Conservation (phyloP, 116 monocot species). For the Iris pallida region DNA sequence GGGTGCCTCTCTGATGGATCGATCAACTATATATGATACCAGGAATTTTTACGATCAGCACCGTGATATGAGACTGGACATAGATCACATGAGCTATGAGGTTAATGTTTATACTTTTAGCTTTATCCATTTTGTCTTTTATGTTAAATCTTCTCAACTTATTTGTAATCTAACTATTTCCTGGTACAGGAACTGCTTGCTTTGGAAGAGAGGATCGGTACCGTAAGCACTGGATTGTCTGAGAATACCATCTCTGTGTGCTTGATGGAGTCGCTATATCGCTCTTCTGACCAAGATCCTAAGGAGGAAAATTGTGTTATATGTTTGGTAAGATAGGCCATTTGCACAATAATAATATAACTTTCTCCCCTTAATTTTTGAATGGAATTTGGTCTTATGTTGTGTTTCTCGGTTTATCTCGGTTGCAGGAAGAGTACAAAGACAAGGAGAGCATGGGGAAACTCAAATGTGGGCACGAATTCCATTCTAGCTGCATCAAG, state of each 20-base stretch:
- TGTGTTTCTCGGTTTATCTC: too few species aligned
- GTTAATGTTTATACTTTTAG: constrained; percentile 16
- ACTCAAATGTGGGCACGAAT: constrained; percentile 63
- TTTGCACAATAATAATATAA: background rate
- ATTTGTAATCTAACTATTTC: background rate
- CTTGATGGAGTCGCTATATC: constrained; percentile 19
- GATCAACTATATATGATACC: constrained; percentile 26
- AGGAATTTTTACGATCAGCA: constrained; percentile 55
- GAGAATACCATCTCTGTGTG: constrained; percentile 32
- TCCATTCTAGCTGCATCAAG: constrained; percentile 66
- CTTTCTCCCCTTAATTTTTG: too few species aligned
- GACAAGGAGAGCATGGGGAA: constrained; percentile 47
- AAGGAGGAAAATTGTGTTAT: constrained; percentile 32
- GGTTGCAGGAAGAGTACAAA: constrained; percentile 59
- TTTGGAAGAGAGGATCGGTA: constrained; percentile 51
- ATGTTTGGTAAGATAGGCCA: constrained; percentile 32
- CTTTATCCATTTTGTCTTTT: background rate
- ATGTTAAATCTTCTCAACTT: background rate
- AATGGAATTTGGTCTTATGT: too few species aligned
- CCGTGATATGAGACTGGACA: constrained; percentile 74
- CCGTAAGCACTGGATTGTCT: constrained; percentile 42
- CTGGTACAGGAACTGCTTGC: constrained; percentile 40
- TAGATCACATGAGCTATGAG: constrained; percentile 95
- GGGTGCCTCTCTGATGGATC: constrained; percentile 29
- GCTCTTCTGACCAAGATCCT: constrained; percentile 1